Base-by-base conservation (phyloP, 2,329 filamentous ascomycete genomes). In the Fusarium nematophilum region DNA sequence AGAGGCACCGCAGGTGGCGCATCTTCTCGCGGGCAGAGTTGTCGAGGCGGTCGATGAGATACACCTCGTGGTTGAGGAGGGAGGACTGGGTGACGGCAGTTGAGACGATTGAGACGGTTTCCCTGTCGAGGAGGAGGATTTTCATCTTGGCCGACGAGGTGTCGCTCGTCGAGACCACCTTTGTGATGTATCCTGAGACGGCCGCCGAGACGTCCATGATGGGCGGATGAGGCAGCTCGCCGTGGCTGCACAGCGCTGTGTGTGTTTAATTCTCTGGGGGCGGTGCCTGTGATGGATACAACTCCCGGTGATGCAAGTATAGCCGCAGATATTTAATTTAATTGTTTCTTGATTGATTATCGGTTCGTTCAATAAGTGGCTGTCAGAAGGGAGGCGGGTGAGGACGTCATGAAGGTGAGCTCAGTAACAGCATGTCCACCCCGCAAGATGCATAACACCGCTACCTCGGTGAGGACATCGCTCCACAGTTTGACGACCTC, bases 31-130 rank as follows among this genome's bases (percentile, higher is more conserved):
- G 87, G 61, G 88, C 88, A 55, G 86, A 81, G 68, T 97, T 98
- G 73, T 98, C 95, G 53, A 99, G 81, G 56, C 95, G 92, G 76
- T 99, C 95, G 70, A 96, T 97, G 59, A 99, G 91, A 78, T 97
- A 99, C 66, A 99, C 91, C 79, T 98, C 94, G 79, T 99, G 93
- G 72, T 92, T 97, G 61, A 99, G 87, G 15, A 99, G 86, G 31
- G 92, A 88, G 23, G 95, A 99, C 75, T 99, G 96, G 2, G 95
- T 98, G 58, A 94, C 94, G 49, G 95, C 93, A 5, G 93, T 96
- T 9, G 96, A 99, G 15, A 97, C 88, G 66, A 98, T 96, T 13
- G 92, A 87, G 17, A 98, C 90, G 65, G 95, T 99, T 77, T 98
- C 95, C 78, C 87, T 90, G 76, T 99, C 95, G 68, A 99, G 82